These are phyloP conservation scores for Termitomyces sp. DNA, from an alignment of 768 basidiomycete genomes.

Conservation along the genomic window DNA sequence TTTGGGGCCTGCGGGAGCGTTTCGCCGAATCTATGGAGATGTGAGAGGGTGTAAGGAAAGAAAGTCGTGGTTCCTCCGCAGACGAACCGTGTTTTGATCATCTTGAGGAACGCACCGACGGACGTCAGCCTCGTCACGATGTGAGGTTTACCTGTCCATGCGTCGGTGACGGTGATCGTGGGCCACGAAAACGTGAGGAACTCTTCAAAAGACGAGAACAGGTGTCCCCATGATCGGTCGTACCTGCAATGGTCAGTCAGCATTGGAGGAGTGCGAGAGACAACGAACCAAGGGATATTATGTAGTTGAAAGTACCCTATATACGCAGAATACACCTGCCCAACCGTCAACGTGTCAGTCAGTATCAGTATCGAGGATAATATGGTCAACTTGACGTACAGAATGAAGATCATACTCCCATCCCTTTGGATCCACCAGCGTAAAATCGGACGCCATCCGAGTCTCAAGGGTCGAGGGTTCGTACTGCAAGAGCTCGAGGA, in stretches of 20 bases:
- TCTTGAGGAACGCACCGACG: constrained; percentile 73
- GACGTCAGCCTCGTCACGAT: constrained; percentile 75
- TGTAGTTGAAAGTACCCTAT: constrained; percentile 76
- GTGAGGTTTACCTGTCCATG: constrained; percentile 67
- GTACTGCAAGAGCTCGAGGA: too few species aligned
- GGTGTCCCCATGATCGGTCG: constrained; percentile 74
- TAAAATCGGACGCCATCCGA: constrained; percentile 41
- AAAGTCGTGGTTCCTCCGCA: too few species aligned
- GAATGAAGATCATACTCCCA: constrained; percentile 83
- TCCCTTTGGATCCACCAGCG: constrained; percentile 67
- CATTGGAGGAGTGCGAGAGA: not conserved
- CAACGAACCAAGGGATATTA: constrained; percentile 56
- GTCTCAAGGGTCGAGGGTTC: too few species aligned
- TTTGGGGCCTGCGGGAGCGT: constrained; percentile 70
- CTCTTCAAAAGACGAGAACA: constrained; percentile 75
- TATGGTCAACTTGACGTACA: constrained; percentile 51
- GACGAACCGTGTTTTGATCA: constrained; percentile 75
- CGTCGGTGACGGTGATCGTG: constrained; percentile 71
- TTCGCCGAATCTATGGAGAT: constrained; percentile 65
- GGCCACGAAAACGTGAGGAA: constrained; percentile 86
- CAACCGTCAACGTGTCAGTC: too few species aligned
- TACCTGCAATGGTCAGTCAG: constrained; percentile 44
- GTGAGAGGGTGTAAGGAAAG: not conserved
- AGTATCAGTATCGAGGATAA: too few species aligned
- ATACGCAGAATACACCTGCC: constrained; percentile 65